These are phyloP conservation scores for Talaromyces amestolkiae DNA, from an alignment of 2,329 filamentous ascomycete genomes.

Conservation along the genomic window DNA sequence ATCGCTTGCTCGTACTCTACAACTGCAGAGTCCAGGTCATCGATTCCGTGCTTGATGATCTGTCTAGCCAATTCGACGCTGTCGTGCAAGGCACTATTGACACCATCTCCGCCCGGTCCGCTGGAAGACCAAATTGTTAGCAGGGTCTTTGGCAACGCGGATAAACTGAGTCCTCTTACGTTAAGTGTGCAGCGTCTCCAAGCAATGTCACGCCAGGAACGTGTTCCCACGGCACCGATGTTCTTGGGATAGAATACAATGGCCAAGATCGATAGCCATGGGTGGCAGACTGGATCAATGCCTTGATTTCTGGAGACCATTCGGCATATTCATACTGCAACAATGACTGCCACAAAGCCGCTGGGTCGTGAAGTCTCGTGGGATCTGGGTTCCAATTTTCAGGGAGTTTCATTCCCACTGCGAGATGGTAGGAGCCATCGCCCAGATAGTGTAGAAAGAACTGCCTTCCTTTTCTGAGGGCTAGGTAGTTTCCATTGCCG, in stretches of 20 bases:
- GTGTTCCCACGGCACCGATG: constrained; percentile 24
- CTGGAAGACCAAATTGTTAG: background rate
- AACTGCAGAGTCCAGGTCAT: constrained; percentile 24
- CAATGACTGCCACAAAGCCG: background rate
- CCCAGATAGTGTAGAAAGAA: constrained; percentile 24
- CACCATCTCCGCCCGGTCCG: constrained; percentile 27
- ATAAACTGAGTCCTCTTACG: constrained; percentile 25
- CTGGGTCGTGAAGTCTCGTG: background rate
- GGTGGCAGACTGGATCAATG: constrained; percentile 23
- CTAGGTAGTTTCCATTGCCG: constrained; percentile 21
- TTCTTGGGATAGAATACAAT: constrained; percentile 25
- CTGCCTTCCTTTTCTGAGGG: constrained; percentile 22
- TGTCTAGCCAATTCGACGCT: constrained; percentile 24
- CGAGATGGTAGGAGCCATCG: constrained; percentile 22
- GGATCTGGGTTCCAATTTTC: constrained; percentile 20
- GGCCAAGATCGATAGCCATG: constrained; percentile 26
- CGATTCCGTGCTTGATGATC: constrained; percentile 13
- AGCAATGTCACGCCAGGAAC: constrained; percentile 29
- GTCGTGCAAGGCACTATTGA: constrained; percentile 33
- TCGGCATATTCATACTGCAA: constrained; percentile 17
- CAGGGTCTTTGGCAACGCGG: background rate
- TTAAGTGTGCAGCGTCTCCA: constrained; percentile 31
- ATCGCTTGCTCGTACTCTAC: constrained; percentile 27
- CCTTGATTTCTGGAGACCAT: constrained; percentile 21
- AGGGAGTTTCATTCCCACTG: constrained; percentile 17